These are phyloP conservation scores for Chaetomiaceae sp. DNA, from an alignment of 2,329 filamentous ascomycete species.

Conservation along the genomic window DNA sequence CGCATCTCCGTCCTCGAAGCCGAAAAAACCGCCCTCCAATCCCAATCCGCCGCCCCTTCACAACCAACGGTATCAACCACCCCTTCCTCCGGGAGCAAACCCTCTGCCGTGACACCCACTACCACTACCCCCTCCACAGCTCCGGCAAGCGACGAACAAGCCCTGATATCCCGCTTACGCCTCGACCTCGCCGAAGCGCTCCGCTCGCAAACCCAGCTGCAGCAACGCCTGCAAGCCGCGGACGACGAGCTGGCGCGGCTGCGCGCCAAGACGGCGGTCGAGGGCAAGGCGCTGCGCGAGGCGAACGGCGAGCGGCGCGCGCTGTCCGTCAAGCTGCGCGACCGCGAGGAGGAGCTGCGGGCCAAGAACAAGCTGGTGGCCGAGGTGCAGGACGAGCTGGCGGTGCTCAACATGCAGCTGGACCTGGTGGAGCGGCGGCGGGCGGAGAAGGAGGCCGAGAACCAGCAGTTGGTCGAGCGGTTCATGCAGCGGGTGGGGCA, in stretches of 20 bases:
- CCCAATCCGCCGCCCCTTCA: conserved; percentile 15
- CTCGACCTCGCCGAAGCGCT: conserved; percentile 72
- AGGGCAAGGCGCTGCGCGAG: conserved; percentile 54
- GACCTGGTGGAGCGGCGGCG: conserved; percentile 75
- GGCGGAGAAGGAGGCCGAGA: conserved; percentile 70
- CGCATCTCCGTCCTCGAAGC: conserved; percentile 59
- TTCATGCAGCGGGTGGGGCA: conserved; percentile 86
- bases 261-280: conserved; percentile 52
- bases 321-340: conserved; percentile 62
- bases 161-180: conserved; percentile 44
- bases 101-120: neutral
- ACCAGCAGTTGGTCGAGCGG: conserved; percentile 79
- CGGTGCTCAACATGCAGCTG: conserved; percentile 78
- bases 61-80: conserved; percentile 18
- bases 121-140: conserved; percentile 13
- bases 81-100: conserved; percentile 25
- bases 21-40: conserved; percentile 39
- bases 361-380: conserved; percentile 80
- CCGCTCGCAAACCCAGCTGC: conserved; percentile 62
- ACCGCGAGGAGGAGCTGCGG: conserved; percentile 77
- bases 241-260: conserved; percentile 56
- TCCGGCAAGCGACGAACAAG: conserved; percentile 26
- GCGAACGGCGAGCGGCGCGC: conserved; percentile 57
- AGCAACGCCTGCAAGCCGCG: conserved; percentile 55
- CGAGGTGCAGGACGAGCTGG: conserved; percentile 89